phyloP scores from a whole-genome alignment of 2,329 filamentous ascomycete species.

The Rachicladosporium sp. region DNA sequence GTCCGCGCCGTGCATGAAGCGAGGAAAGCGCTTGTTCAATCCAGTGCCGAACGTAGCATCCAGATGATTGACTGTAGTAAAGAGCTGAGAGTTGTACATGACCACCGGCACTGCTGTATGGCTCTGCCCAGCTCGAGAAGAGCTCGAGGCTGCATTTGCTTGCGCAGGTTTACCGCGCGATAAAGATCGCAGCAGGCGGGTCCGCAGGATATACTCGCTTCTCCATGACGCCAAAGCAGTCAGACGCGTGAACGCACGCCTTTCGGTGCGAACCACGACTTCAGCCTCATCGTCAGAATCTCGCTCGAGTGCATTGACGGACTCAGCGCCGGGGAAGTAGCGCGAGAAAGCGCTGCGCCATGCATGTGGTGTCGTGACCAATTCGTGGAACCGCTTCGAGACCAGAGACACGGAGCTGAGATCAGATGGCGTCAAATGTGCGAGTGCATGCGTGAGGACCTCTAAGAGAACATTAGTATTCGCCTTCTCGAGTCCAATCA shows the following conservation, averaged over 20 bases:
- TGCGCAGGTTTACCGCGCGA: slow-evolving; percentile 65
- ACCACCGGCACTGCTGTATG: slow-evolving; percentile 62
- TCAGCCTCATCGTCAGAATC: slow-evolving; percentile 38
- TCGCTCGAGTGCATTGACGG: slow-evolving; percentile 29
- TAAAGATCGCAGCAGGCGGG: slow-evolving; percentile 68
- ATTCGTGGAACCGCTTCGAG: slow-evolving; percentile 70
- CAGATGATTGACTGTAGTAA: slow-evolving; percentile 65
- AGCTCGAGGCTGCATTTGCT: slow-evolving; percentile 39
- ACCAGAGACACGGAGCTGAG: slow-evolving; percentile 73
- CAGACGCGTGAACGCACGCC: slow-evolving; percentile 69
- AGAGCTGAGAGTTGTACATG: slow-evolving; percentile 76
- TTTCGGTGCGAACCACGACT: slow-evolving; percentile 53
- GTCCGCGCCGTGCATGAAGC: slow-evolving; percentile 71
- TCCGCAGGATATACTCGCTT: slow-evolving; percentile 86
- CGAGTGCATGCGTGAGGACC: slow-evolving; percentile 80
- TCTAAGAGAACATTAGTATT: slow-evolving; percentile 42
- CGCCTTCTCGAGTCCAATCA: slow-evolving; percentile 3
- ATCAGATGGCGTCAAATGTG: slow-evolving; percentile 76
- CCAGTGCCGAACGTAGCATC: slow-evolving; percentile 64
- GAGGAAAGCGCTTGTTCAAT: slow-evolving; percentile 56
- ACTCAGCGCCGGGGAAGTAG: slow-evolving; percentile 69
- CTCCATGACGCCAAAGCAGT: slow-evolving; percentile 83
- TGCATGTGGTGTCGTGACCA: slow-evolving; percentile 83
- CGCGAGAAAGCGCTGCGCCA: slow-evolving; percentile 89
- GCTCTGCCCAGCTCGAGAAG: slow-evolving; percentile 40